Evolutionary conservation across 106 monocot species (phyloP), one percentile per base, ranked within the genome.

Genomic region (Apostasia shenzhenica): DNA sequence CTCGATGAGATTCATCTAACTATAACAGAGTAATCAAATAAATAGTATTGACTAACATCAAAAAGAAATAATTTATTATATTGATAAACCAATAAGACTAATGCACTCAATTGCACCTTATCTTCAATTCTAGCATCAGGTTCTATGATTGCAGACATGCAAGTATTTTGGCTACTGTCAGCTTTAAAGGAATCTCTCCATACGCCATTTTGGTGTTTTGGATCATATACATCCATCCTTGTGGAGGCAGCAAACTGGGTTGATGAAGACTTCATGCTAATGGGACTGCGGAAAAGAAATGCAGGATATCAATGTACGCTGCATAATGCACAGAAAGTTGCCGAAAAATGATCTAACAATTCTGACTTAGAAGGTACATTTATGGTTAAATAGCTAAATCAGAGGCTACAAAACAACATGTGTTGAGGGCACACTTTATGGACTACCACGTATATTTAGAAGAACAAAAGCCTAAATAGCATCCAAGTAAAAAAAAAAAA

Each of bases 201-300:
- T 66, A 87, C 78, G 55, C 70, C 64, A 43, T 83, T 80, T 54
- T 86, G 86, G 68, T 79, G 73, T 74, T 77, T 79, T 49, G 77
- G 69, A 51, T 81, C 87, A 61, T 87, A 90, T 50, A 87, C 72
- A 6, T 80, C 87, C 79, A 86, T 86, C 44, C 75, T 81, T 73
- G 75, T 73, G 44, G 81, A 79, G 41, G 72, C 77, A 41, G 74
- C 72, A 73, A 86, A 78, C 67, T 93, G 86, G 74, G 86, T 59
- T 61, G 86, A 76, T 13, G 86, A 74, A 26, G 81, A 80, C 55
- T 76, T 82, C 82, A 84, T 84, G 56, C 58, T 72, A 73, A 76
- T 82, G 72, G 85, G 63, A 78, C 81, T 82, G 79, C 5, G 57
- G 66, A 26, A 57, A 48, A 46, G 55, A 59, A 8, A 59, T 7